Evolutionary conservation across 306 rosid species (phyloP), one percentile per base, ranked within the genome.

Genomic region (Neltuma alba): DNA sequence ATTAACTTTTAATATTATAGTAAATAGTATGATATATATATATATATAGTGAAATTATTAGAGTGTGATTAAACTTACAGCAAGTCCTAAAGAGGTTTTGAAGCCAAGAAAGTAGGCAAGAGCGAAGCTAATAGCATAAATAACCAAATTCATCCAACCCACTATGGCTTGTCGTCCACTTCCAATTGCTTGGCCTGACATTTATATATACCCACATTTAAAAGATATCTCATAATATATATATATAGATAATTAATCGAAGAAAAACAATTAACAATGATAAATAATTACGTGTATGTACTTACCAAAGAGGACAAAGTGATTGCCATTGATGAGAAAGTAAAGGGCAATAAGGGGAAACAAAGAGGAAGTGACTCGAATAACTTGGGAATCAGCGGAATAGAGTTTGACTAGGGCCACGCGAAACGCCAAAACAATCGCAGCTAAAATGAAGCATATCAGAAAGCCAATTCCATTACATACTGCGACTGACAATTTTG

Each of bases 131-230:
- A 89, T 76, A 9, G 87, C 9, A 47, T 81, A 87, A 48, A 83
- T 33, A 63, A 77, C 76, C 50, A 89, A 81, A 61, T 89, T 89
- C 3, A 87, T 86, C 77, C 87, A 89, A 69, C 89, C 91, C 36
- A 87, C 89, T 18, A 83, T 76, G 34, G 31, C 86, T 72, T 89
- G 91, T 91, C 93, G 79, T 83, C 93, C 93, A 70, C 89, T 83
- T 69, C 93, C 93, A 83, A 85, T 87, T 36, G 93, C 93, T 34
- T 85, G 88, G 9, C 25, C 93, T 89, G 67, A 45, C 58, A 77
- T 60, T 23, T 7, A 45, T 45, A 3, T 45, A 45, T 45, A 5
- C 52, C 4, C 52, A 45, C 15, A 4, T 45, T 45, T 15, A 15
- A 4, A 7, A 0, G 4, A n/a, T n/a, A n/a, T n/a, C n/a, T 33